Evolutionary conservation across 139 green algal species (phyloP), one percentile per base, ranked within the genome.

Genomic region (Mesostigma viride): DNA sequence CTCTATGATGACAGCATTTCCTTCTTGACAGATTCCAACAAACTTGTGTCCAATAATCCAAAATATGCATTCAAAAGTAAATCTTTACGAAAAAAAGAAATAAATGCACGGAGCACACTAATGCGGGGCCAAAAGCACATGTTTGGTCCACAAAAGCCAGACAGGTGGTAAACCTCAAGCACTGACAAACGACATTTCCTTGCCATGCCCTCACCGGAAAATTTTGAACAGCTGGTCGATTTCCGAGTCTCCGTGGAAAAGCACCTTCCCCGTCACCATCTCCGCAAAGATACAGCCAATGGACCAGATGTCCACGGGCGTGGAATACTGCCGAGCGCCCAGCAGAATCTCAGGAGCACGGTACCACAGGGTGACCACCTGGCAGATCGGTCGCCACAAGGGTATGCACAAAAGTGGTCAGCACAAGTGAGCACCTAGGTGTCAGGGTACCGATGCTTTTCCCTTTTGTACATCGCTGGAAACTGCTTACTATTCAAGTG

Each of bases 211-310:
- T 65, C 32, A 76, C 70, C 70, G 40, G 56, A 84, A 84, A 31
- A 84, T 84, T 28, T 76, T 76, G 51, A 79, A 83, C 3, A 84
- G 74, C 62, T 84, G 32, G 66, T 84, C 79, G 67, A 84, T 84
- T 71, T 95, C 88, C 2, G 74, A 85, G 51, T 92, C 85, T 0
- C 87, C 87, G 3, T 82, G 86, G 68, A 95, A 95, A 2, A 94
- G 77, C 3, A 87, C 84, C 51, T 74, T 58, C 47, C 84, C 74
- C 68, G 84, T 90, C n/a, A 91, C 71, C 79, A 97, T 90, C 80
- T 97, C 91, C 22, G 90, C 90, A 80, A 98, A 96, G 47, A 98
- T 98, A 86, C 91, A 97, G 27, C 90, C 91, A 17, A 96, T 90
- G 53, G 81, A 91, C 92, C 92, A 98, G 2, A 98, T 82, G 71